Conservation (phyloP, 306 rosid genomes). For the Rosa rugosa region DNA sequence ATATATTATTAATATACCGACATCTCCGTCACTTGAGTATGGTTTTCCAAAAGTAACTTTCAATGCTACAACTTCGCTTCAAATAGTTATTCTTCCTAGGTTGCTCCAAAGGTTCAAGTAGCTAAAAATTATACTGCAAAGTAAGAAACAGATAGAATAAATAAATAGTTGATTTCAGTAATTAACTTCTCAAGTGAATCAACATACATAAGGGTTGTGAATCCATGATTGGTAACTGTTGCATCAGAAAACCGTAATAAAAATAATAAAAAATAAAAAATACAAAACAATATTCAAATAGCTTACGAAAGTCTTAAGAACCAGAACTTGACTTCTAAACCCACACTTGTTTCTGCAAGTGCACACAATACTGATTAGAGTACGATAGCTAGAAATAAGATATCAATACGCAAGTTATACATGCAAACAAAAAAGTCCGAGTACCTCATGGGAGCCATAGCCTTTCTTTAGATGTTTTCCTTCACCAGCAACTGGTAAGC, state of each 20-base stretch:
- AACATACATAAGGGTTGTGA: not conserved
- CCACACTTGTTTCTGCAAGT: constrained; percentile 83
- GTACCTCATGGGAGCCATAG: constrained; percentile 73
- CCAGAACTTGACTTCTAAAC: constrained; percentile 81
- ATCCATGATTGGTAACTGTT: not conserved
- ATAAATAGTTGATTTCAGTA: not conserved
- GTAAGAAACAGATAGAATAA: not conserved
- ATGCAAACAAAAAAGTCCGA: constrained; percentile 20
- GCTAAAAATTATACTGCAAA: constrained; percentile 50
- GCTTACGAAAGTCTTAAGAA: constrained; percentile 54
- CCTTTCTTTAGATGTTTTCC: constrained; percentile 60
- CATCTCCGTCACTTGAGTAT: constrained; percentile 28
- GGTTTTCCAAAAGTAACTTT: constrained; percentile 30
- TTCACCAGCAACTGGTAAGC: constrained; percentile 47
- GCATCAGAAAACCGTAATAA: not conserved
- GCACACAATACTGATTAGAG: constrained; percentile 14
- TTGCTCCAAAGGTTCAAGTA: constrained; percentile 46
- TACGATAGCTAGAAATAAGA: constrained; percentile 10
- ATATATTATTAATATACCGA: too few relatives aligned
- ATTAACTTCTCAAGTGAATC: not conserved
- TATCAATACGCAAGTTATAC: not conserved
- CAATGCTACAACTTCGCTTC: constrained; percentile 35
- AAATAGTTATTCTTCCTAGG: constrained; percentile 45
- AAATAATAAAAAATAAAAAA: not conserved
- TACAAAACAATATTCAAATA: constrained; percentile 15